Percentiles rank a stretch among this genome's conserved stretches.
phyloP scores from a whole-genome alignment of 73 alveolate species.

The Uronychia setigera region DNA sequence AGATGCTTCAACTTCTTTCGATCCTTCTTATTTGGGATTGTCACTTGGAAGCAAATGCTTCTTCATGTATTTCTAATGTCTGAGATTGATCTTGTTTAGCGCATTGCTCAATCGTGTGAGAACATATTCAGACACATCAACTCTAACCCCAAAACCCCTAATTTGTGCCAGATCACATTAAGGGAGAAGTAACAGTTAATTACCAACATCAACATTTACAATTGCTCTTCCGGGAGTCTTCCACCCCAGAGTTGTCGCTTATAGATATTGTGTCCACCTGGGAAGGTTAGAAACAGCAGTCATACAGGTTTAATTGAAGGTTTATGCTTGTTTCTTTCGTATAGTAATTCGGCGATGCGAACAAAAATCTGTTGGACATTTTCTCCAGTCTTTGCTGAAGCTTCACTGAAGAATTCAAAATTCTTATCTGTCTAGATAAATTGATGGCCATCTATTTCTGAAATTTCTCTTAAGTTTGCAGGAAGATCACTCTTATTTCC shows the following conservation, averaged over 20 bases:
- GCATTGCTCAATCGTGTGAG: background rate
- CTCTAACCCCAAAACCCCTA: background rate
- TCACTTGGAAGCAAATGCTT: background rate
- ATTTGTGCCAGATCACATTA: too few species aligned
- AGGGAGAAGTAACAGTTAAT: too few species aligned
- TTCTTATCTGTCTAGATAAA: conserved; percentile 47
- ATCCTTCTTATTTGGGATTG: too few species aligned
- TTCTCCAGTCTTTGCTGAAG: conserved; percentile 89
- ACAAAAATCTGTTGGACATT: conserved; percentile 64
- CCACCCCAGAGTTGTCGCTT: too few species aligned
- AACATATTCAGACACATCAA: background rate
- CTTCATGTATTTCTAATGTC: background rate
- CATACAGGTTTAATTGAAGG: too few species aligned
- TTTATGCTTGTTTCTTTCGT: too few species aligned
- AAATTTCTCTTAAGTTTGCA: conserved; percentile 47
- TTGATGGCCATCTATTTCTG: conserved; percentile 34
- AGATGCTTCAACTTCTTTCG: too few species aligned
- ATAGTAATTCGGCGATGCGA: too few species aligned
- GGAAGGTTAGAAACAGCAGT: too few species aligned
- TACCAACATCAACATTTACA: too few species aligned
- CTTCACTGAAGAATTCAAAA: conserved; percentile 65
- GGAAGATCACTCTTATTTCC: conserved; percentile 75
- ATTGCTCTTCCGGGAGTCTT: too few species aligned
- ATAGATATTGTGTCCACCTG: too few species aligned
- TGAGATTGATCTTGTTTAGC: background rate